Evolutionary conservation across 2,329 filamentous ascomycete genomes (phyloP).

Genomic region (Colletotrichum spinosum): DNA sequence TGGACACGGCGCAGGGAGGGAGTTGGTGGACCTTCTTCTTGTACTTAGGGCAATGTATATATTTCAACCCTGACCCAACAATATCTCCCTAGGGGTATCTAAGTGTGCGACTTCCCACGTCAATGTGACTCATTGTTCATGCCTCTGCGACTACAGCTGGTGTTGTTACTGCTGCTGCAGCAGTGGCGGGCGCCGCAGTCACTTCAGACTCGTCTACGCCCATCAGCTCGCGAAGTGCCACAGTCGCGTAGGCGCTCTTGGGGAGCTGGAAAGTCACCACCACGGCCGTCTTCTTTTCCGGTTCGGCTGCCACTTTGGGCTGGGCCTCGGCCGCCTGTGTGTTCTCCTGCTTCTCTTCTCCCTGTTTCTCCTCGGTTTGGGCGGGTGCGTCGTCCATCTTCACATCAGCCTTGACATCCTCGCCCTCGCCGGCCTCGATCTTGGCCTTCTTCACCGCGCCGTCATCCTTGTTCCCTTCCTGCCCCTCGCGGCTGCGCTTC

Average conservation of each 20-base stretch:
- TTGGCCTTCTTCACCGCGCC: slow-evolving; percentile 40
- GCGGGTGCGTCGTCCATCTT: slow-evolving; percentile 12
- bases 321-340: slow-evolving; percentile 29
- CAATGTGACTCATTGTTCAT: slow-evolving; percentile 2
- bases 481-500: slow-evolving; percentile 31
- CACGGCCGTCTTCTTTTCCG: slow-evolving; percentile 68
- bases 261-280: slow-evolving; percentile 81
- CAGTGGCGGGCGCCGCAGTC: slow-evolving; percentile 2
- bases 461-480: slow-evolving; percentile 38
- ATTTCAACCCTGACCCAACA: slow-evolving; percentile 2
- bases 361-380: not conserved
- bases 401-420: slow-evolving; percentile 16
- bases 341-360: slow-evolving; percentile 26
- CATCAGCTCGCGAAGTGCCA: slow-evolving; percentile 84
- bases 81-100: slow-evolving; percentile 32
- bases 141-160: no score
- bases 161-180: not conserved
- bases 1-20: not conserved
- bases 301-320: slow-evolving; percentile 32
- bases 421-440: slow-evolving; percentile 7
- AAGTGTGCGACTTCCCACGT: slow-evolving; percentile 31
- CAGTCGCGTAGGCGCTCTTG: slow-evolving; percentile 86
- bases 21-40: not conserved
- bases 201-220: slow-evolving; percentile 46
- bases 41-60: slow-evolving; percentile 21